phyloP scores from a whole-genome alignment of 78 protist species.

The Dictyostelium brefeldianum region DNA sequence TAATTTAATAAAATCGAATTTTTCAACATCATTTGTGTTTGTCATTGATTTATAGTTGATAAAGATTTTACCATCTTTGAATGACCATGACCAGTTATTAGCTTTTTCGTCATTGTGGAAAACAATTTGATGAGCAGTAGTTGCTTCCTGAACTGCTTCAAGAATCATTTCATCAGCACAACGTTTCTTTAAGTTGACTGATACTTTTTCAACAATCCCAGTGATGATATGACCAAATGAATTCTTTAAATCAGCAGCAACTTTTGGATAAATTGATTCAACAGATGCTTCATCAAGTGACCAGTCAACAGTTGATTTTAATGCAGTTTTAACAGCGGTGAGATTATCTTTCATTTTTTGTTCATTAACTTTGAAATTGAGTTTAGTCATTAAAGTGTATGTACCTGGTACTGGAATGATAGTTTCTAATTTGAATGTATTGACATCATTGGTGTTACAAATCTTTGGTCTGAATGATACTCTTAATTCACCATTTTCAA shows the following conservation, averaged over 20 bases:
- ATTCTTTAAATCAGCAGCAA: neutral
- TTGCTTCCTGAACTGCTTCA: constrained; percentile 58
- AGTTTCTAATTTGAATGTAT: constrained; percentile 14
- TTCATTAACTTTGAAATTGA: constrained; percentile 17
- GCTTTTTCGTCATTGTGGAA: too few species aligned
- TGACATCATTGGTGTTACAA: constrained; percentile 19
- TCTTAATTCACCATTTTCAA: constrained; percentile 15
- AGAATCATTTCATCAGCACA: constrained; percentile 65
- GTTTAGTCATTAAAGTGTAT: constrained; percentile 29
- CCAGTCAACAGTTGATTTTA: constrained; percentile 35
- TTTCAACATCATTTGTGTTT: too few species aligned
- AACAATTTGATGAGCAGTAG: too few species aligned
- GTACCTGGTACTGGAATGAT: constrained; percentile 78
- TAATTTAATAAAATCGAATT: neutral
- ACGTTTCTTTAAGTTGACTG: constrained; percentile 19
- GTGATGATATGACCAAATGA: constrained; percentile 49
- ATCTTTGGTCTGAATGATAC: constrained; percentile 17
- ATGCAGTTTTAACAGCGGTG: constrained; percentile 21
- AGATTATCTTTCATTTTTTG: constrained; percentile 31
- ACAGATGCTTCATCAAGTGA: constrained; percentile 33
- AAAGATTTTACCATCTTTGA: too few species aligned
- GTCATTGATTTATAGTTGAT: too few species aligned
- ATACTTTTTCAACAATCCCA: constrained; percentile 7
- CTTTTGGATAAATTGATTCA: constrained; percentile 23
- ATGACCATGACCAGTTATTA: too few species aligned